Evolutionary conservation across 176 grass and related monocot species (phyloP), one percentile per base, ranked within the genome.

Genomic region (Dendrocalamus sinicus): DNA sequence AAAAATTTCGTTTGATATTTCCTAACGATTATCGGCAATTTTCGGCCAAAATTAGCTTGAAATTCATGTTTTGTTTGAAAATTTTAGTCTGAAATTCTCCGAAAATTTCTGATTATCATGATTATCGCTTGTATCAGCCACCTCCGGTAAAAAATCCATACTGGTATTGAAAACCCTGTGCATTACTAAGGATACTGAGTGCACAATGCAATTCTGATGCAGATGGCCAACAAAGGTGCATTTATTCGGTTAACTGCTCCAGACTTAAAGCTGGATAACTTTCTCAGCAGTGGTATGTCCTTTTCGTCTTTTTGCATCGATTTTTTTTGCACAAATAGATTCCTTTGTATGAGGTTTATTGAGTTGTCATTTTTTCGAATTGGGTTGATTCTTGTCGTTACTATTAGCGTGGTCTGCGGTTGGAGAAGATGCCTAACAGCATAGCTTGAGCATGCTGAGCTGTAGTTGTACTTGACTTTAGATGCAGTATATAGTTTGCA

Each of bases 171-270:
- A 39, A 39, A 39, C 37, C 37, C 37, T 5, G 0, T 41, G 12
- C 74, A 74, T 89, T 35, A 87, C 87, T 61, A 72, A 46, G 9
- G 28, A 54, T 55, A n/a, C 45, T 60, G 53, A 70, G 51, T 88
- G 14, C 43, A 43, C 5, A n/a, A 61, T 75, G 53, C 17, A 22
- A 70, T 78, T 68, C 69, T 81, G 60, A 78, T 86, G 70, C 91
- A 91, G 97, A 99, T 99, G 92, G 94, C 87, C 53, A 99, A 99
- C 85, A 99, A 92, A 81, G 97, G 97, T 85, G 97, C 94, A 83
- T 94, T 91, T 85, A 94, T 99, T 81, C 92, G 80, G 66, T 94
- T 94, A 23, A 80, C 67, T 35, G 86, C 90, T 78, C 92, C 92
- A 30, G 90, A 87, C 70, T 66, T 99, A 59, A 99, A 92, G 71